Percentiles rank a stretch among this genome's conserved stretches.
These are phyloP conservation scores for Ophiocordyceps australis DNA, from an alignment of 2,329 filamentous ascomycete genomes.

Conservation along the genomic window DNA sequence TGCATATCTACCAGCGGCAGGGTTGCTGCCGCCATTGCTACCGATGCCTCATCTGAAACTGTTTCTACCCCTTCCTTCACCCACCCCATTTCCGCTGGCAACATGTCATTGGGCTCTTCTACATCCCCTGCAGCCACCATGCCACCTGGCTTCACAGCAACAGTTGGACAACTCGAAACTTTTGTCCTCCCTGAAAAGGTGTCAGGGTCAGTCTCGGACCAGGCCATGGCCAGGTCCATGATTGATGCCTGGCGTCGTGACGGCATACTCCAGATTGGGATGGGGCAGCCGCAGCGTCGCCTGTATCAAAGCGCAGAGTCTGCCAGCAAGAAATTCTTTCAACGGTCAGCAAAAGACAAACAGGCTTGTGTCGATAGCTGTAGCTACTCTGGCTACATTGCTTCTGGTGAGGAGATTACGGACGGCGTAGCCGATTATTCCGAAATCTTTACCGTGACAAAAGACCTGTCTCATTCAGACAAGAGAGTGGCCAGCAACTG, in stretches of 20 bases:
- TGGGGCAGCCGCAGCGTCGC: constrained; percentile 14
- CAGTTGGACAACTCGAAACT: constrained; percentile 15
- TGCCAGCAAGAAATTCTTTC: constrained; percentile 20
- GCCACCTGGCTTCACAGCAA: constrained; percentile 10
- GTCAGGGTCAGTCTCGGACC: constrained; percentile 13
- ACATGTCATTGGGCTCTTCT: background rate
- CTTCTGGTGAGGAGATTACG: constrained; percentile 27
- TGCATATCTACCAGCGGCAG: too few species aligned
- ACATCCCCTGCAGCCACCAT: constrained; percentile 3
- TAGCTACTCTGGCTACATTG: constrained; percentile 29
- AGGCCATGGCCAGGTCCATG: constrained; percentile 18
- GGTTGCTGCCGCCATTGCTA: background rate
- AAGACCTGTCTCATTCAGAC: constrained; percentile 21
- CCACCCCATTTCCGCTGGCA: background rate
- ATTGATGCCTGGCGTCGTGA: constrained; percentile 22
- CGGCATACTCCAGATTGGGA: constrained; percentile 26
- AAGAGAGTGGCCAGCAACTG: constrained; percentile 19
- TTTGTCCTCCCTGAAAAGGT: constrained; percentile 20
- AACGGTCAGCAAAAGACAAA: constrained; percentile 16
- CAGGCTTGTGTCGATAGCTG: constrained; percentile 21
- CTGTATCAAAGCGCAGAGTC: constrained; percentile 17
- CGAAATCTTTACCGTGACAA: constrained; percentile 33
- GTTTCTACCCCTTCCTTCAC: background rate
- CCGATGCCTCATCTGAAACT: background rate
- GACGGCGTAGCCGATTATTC: constrained; percentile 30